phyloP scores from a whole-genome alignment of 148 eudicot species.

The Linanthus parryae region DNA sequence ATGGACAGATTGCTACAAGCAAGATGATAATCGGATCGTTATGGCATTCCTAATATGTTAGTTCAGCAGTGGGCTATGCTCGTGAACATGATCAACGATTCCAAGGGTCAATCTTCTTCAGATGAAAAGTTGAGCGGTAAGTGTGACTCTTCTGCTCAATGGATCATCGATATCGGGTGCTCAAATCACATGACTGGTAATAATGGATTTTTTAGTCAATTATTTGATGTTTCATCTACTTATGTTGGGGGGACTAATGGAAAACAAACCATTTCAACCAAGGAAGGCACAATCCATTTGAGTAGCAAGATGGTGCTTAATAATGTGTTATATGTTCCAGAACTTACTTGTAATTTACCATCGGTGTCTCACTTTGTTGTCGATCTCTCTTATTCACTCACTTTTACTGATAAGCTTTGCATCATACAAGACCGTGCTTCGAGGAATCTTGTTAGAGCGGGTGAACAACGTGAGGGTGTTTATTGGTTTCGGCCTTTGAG shows the following conservation, averaged over 20 bases:
- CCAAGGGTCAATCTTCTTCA: neutral
- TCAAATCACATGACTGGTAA: neutral
- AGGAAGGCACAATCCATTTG: conserved; percentile 2
- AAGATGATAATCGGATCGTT: neutral
- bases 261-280: neutral
- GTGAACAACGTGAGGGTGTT: neutral
- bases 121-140: neutral
- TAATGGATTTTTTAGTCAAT: neutral
- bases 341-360: neutral
- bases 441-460: neutral
- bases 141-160: neutral
- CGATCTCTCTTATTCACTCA: neutral
- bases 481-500: neutral
- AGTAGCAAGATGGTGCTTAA: neutral
- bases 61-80: neutral
- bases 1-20: too few species aligned
- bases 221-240: too few species aligned
- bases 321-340: conserved; percentile 1
- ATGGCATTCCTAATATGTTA: neutral
- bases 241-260: neutral
- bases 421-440: neutral
- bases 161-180: neutral
- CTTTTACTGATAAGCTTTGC: too few species aligned
- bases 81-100: neutral
- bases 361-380: neutral